phyloP scores from a whole-genome alignment of 2,329 filamentous ascomycete genomes.

The Beauveria medogensis region DNA sequence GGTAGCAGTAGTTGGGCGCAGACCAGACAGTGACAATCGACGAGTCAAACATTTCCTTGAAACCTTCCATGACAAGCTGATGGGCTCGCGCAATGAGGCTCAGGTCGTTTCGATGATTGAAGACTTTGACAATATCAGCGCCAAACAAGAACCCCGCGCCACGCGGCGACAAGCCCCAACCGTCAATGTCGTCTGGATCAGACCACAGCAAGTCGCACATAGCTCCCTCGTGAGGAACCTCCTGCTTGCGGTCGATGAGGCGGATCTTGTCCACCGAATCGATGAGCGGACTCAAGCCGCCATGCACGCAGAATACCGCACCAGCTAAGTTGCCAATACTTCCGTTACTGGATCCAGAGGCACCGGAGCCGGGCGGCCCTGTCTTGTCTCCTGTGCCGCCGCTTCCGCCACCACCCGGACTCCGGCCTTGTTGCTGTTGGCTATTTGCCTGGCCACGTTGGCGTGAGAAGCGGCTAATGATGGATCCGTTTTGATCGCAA shows the following conservation, averaged over 20 bases:
- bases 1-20: constrained; percentile 93
- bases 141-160: constrained; percentile 95
- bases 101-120: constrained; percentile 91
- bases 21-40: constrained; percentile 99
- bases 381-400: constrained; percentile 29
- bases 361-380: constrained; percentile 72
- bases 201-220: constrained; percentile 99
- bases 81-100: constrained; percentile 89
- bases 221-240: constrained; percentile 94
- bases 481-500: constrained; percentile 71
- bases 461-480: constrained; percentile 65
- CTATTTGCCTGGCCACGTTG: constrained; percentile 22
- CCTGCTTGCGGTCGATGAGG: constrained; percentile 90
- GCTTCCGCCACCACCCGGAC: constrained; percentile 18
- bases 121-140: constrained; percentile 87
- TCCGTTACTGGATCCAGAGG: constrained; percentile 59
- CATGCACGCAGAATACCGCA: constrained; percentile 91
- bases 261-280: constrained; percentile 94
- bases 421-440: constrained; percentile 20
- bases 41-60: constrained; percentile 97
- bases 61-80: constrained; percentile 98
- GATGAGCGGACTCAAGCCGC: constrained; percentile 82
- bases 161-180: constrained; percentile 89
- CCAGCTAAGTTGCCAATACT: constrained; percentile 62
- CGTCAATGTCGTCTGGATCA: constrained; percentile 95